Base-by-base conservation (phyloP, 805 yeast species). In the Candida ulmi region DNA sequence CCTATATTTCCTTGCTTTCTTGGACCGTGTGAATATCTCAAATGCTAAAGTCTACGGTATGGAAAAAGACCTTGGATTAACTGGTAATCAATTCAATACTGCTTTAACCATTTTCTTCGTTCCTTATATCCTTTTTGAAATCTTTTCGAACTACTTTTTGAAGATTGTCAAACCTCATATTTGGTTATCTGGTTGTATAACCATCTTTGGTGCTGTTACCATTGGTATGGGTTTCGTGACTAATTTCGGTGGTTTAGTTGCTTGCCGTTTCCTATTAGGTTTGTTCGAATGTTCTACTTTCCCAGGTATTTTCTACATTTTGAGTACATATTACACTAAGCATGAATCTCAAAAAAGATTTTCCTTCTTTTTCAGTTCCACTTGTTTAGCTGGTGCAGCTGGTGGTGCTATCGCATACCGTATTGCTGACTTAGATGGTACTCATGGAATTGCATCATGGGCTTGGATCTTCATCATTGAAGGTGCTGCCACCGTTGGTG, bases 21-120 rank as follows among this genome's bases (percentile, higher is more conserved):
- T 86, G 53, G 95, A 86, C 58, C 70, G 95, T 58, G 90, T 85
- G 42, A 86, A 86, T 58, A 83, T 86, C 45, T 78, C 90, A 24
- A 85, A 86, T 60, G 95, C 95, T 8, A 78, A 78, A 43, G 73
- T 81, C 40, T 84, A 83, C 54, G 88, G 88, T 11, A 66, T 86
- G 66, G 68, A 69, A 17, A 60, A 52, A 1, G 83, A 78, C 41
- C 59, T 86, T 27, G 51, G 68, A 16, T 64, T 86, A 31, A 57
- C 60, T 2, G 66, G 67, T 2, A 55, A 54, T 33, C 71, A 73
- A 46, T 72, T 62, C 50, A 65, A 69, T 23, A 64, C 61, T 26
- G 69, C 70, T 17, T 67, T 71, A 16, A 66, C 77, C 7, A 67
- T 75, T 1, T 66, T 73, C 41, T 75, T 63, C 44, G 70, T 65